These are phyloP conservation scores for Daldinia bambusicola DNA, from an alignment of 495 filamentous ascomycete species.

Conservation along the genomic window DNA sequence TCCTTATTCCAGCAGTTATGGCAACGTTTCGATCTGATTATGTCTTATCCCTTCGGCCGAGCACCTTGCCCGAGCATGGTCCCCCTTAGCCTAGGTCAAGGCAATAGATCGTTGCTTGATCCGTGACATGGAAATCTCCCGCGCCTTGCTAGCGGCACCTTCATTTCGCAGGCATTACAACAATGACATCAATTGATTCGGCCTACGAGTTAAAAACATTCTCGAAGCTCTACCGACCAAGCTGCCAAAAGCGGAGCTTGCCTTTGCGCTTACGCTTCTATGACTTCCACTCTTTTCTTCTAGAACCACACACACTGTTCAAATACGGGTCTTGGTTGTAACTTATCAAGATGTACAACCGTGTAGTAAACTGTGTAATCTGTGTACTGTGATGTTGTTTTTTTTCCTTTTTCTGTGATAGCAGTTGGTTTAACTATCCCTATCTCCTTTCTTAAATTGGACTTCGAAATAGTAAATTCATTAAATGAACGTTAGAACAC, in stretches of 20 bases:
- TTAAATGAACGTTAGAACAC: neutral
- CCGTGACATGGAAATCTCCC: slow-evolving; percentile 44
- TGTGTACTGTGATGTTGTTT: neutral
- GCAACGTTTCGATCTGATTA: slow-evolving; percentile 32
- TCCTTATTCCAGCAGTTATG: slow-evolving; percentile 22
- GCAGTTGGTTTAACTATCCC: neutral
- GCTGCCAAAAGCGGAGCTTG: slow-evolving; percentile 11
- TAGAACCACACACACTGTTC: slow-evolving; percentile 18
- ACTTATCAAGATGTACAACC: neutral
- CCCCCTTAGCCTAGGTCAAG: slow-evolving; percentile 16
- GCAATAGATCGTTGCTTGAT: slow-evolving; percentile 39
- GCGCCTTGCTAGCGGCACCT: slow-evolving; percentile 45
- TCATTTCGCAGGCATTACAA: slow-evolving; percentile 44
- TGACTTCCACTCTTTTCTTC: slow-evolving; percentile 19
- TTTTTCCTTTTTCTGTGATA: neutral
- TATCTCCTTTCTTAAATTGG: neutral
- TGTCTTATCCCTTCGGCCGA: slow-evolving; percentile 26
- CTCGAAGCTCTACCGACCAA: slow-evolving; percentile 35
- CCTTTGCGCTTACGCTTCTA: slow-evolving; percentile 7
- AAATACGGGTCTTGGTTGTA: neutral
- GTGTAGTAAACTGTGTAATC: neutral
- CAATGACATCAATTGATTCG: slow-evolving; percentile 45
- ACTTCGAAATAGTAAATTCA: neutral
- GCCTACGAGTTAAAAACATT: slow-evolving; percentile 32
- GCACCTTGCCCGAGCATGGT: slow-evolving; percentile 8